Percentiles rank a stretch among this genome's conserved stretches.
These are phyloP conservation scores for Pelargonium citronellum DNA, from an alignment of 441 rosid species.

Conservation along the genomic window DNA sequence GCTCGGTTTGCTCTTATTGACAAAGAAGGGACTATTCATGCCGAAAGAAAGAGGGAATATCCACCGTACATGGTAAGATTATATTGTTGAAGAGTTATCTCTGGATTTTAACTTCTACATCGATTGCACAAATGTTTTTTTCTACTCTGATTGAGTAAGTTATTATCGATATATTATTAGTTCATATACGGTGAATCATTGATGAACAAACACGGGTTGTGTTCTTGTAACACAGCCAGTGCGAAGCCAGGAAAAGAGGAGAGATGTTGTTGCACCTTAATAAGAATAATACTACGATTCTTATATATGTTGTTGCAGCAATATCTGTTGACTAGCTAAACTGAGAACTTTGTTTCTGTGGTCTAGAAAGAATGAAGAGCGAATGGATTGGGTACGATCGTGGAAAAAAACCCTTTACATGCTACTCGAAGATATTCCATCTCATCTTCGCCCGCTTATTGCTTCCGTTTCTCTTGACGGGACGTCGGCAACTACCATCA, in stretches of 20 bases:
- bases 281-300: no score
- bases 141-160: no score
- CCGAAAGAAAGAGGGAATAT: slow-evolving; percentile 68
- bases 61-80: slow-evolving; percentile 44
- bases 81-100: no score
- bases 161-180: no score
- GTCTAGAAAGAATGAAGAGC: slow-evolving; percentile 73
- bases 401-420: slow-evolving; percentile 71
- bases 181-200: no score
- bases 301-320: no score
- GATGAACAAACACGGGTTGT: no score
- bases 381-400: slow-evolving; percentile 60
- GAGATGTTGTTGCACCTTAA: no score
- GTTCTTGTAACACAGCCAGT: no score
- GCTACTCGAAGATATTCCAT: slow-evolving; percentile 62
- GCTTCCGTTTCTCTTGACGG: slow-evolving; percentile 80
- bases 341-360: slow-evolving; percentile 36
- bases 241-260: no score
- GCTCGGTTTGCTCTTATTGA: slow-evolving; percentile 75
- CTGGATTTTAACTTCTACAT: no score
- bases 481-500: slow-evolving; percentile 84
- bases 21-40: slow-evolving; percentile 45
- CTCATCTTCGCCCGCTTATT: slow-evolving; percentile 44
- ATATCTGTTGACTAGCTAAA: slow-evolving; percentile 9
- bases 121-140: no score